Evolutionary conservation across 75 land plant species (phyloP).

Genomic region (Gnetum montanum): DNA sequence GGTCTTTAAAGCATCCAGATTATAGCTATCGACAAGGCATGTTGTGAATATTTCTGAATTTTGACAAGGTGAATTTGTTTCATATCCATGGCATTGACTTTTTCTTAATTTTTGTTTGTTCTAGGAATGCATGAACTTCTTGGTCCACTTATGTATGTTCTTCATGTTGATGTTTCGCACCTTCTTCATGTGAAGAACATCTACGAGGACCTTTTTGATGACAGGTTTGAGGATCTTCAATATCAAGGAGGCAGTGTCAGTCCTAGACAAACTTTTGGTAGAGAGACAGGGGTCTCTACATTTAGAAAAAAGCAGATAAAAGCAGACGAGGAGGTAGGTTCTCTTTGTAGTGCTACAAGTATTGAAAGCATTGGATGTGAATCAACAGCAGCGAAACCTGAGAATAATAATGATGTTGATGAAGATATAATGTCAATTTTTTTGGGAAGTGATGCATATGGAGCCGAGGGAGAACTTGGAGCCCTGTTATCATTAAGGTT

Average conservation of each 20-base stretch:
- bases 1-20: slow-evolving; percentile 72
- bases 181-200: slow-evolving; percentile 45
- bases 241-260: slow-evolving; percentile 9
- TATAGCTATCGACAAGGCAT: slow-evolving; percentile 83
- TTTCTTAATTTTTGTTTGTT: slow-evolving; percentile 11
- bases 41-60: too few relatives aligned
- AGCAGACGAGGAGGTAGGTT: slow-evolving; percentile 14
- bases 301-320: slow-evolving; percentile 6
- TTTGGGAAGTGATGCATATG: slow-evolving; percentile 71
- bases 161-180: slow-evolving; percentile 64
- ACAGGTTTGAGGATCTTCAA: slow-evolving; percentile 57
- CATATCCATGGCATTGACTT: too few relatives aligned
- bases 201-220: slow-evolving; percentile 65
- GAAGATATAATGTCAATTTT: slow-evolving; percentile 48
- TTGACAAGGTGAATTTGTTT: too few relatives aligned
- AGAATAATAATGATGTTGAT: slow-evolving; percentile 39
- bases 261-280: neutral
- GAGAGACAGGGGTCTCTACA: neutral
- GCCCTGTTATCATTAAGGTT: slow-evolving; percentile 69
- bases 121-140: slow-evolving; percentile 95
- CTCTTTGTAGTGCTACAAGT: neutral
- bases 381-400: slow-evolving; percentile 9
- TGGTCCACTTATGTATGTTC: slow-evolving; percentile 79
- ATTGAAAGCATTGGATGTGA: slow-evolving; percentile 7
- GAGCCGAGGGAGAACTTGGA: slow-evolving; percentile 92